Evolutionary conservation across 2,329 filamentous ascomycete genomes (phyloP).

Genomic region (Arachnomyces sp.): DNA sequence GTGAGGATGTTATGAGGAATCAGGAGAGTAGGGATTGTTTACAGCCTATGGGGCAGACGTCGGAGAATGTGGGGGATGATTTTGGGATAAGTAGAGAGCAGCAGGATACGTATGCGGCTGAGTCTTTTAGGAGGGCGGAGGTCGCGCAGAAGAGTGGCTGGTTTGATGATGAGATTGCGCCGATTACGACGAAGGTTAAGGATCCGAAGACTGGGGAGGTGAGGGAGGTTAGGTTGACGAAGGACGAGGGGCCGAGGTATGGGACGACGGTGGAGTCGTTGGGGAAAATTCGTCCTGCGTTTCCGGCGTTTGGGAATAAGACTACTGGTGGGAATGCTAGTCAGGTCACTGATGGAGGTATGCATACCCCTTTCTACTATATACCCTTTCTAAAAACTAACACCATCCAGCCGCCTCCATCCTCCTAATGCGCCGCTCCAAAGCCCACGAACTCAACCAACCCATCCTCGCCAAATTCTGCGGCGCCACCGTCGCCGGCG

Average conservation of each 20-base stretch:
- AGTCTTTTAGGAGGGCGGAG: slow-evolving; percentile 83
- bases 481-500: slow-evolving; percentile 79
- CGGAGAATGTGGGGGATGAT: slow-evolving; percentile 87
- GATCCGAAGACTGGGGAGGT: slow-evolving; percentile 71
- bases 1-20: slow-evolving; percentile 63
- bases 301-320: slow-evolving; percentile 77
- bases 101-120: slow-evolving; percentile 79
- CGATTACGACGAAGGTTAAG: slow-evolving; percentile 73
- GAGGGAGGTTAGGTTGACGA: slow-evolving; percentile 68
- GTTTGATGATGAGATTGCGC: slow-evolving; percentile 90
- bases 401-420: slow-evolving; percentile 61
- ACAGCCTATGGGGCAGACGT: slow-evolving; percentile 96
- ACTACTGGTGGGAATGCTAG: slow-evolving; percentile 91
- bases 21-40: slow-evolving; percentile 79
- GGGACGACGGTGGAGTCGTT: slow-evolving; percentile 81
- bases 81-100: slow-evolving; percentile 72
- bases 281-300: slow-evolving; percentile 78
- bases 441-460: slow-evolving; percentile 75
- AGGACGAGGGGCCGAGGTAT: slow-evolving; percentile 82
- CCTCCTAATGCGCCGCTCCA: slow-evolving; percentile 88
- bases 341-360: slow-evolving; percentile 86
- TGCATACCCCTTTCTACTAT: slow-evolving; percentile 15
- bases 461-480: slow-evolving; percentile 93
- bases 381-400: slow-evolving; percentile 2
- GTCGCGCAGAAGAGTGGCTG: slow-evolving; percentile 79